These are phyloP conservation scores for Cystobasidium onofrii DNA, from an alignment of 768 basidiomycete genomes.

Conservation along the genomic window DNA sequence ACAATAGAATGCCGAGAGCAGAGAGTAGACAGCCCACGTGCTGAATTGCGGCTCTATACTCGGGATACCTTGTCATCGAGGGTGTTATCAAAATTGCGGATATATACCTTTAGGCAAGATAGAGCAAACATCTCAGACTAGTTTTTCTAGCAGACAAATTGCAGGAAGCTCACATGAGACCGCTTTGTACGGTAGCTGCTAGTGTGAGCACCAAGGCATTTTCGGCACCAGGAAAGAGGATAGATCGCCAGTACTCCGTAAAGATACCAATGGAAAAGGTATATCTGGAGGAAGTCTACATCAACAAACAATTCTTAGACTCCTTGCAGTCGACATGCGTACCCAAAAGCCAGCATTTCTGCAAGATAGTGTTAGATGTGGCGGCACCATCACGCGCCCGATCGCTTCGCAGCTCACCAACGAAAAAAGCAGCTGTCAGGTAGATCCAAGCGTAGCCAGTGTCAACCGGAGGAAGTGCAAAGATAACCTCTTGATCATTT, in stretches of 20 bases:
- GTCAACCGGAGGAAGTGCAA: conserved; percentile 11
- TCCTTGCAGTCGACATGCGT: background rate
- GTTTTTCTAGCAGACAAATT: background rate
- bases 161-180: conserved; percentile 8
- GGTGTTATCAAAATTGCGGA: conserved; percentile 4
- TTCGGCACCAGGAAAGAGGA: conserved; percentile 17
- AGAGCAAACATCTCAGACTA: no score
- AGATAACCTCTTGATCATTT: background rate
- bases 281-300: background rate
- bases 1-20: conserved; percentile 6
- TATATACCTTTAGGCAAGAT: conserved; percentile 3
- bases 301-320: no score
- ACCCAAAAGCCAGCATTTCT: conserved; percentile 11
- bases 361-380: background rate
- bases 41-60: conserved; percentile 1
- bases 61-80: background rate
- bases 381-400: background rate
- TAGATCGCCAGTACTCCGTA: conserved; percentile 9
- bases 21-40: background rate
- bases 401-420: background rate
- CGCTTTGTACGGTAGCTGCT: conserved; percentile 12
- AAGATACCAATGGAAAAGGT: conserved; percentile 20
- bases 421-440: conserved; percentile 11
- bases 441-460: conserved; percentile 15
- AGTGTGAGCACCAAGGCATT: background rate